A percentile compares a stretch with the other conserved stretches of the same genome.
phyloP scores from a whole-genome alignment of 2,329 filamentous ascomycete species.

The Fusarium sp. region DNA sequence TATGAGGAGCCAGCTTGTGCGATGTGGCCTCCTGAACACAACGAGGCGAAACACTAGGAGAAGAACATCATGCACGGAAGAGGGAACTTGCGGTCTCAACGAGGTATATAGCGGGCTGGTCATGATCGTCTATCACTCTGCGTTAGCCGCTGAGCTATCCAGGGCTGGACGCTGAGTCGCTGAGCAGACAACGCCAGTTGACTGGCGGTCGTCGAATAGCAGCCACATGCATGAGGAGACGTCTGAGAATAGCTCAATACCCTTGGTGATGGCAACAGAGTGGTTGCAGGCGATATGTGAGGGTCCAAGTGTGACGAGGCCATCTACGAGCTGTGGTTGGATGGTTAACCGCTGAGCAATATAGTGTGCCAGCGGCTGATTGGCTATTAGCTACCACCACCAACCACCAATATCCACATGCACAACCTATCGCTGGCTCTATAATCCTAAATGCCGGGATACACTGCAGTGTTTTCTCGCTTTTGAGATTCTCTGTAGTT shows the following conservation, averaged over 20 bases:
- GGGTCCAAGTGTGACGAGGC: slow-evolving; percentile 35
- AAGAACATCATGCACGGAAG: slow-evolving; percentile 57
- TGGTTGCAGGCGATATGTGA: slow-evolving; percentile 44
- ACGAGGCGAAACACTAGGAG: slow-evolving; percentile 62
- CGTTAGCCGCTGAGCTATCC: slow-evolving; percentile 53
- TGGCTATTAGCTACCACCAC: slow-evolving; percentile 30
- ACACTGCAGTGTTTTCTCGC: slow-evolving; percentile 12
- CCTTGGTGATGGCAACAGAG: slow-evolving; percentile 45
- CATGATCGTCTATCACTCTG: slow-evolving; percentile 59
- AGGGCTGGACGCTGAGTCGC: slow-evolving; percentile 58
- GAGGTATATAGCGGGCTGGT: slow-evolving; percentile 68
- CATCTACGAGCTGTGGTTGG: slow-evolving; percentile 55
- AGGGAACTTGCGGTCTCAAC: slow-evolving; percentile 56
- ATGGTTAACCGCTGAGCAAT: slow-evolving; percentile 53
- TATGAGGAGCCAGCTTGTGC: slow-evolving; percentile 49
- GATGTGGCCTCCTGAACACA: slow-evolving; percentile 56
- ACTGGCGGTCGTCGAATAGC: slow-evolving; percentile 44
- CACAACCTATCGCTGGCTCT: slow-evolving; percentile 19
- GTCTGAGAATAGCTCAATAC: slow-evolving; percentile 51
- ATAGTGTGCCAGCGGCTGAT: slow-evolving; percentile 36
- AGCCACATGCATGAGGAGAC: slow-evolving; percentile 52
- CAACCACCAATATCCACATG: slow-evolving; percentile 36
- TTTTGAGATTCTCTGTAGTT: slow-evolving; percentile 20
- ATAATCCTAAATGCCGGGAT: slow-evolving; percentile 20
- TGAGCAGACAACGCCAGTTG: slow-evolving; percentile 38